Evolutionary conservation across 805 yeast species (phyloP).

Genomic region (Middelhovenomyces tepae): DNA sequence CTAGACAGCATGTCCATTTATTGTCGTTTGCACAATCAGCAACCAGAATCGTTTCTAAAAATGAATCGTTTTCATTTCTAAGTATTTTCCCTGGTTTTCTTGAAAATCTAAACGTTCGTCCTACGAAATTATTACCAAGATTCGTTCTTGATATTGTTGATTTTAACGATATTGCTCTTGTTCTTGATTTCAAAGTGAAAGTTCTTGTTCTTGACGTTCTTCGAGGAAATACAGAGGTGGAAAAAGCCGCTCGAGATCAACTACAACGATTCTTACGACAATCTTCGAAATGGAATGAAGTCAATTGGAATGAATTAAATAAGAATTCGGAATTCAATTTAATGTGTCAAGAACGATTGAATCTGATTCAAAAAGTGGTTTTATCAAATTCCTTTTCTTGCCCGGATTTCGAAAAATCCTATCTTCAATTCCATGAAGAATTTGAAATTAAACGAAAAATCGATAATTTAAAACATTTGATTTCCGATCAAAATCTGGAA

Average conservation of each 20-base stretch:
- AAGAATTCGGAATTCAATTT: slow-evolving; percentile 31
- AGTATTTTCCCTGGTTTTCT: slow-evolving; percentile 7
- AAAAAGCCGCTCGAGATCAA: neutral
- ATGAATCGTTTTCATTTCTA: slow-evolving; percentile 6
- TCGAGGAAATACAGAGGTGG: slow-evolving; percentile 1
- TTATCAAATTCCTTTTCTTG: slow-evolving; percentile 28
- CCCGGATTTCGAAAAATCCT: slow-evolving; percentile 38
- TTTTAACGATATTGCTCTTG: slow-evolving; percentile 6
- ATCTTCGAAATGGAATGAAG: slow-evolving; percentile 33
- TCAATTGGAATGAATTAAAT: slow-evolving; percentile 30
- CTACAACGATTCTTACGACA: slow-evolving; percentile 6
- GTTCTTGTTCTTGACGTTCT: slow-evolving; percentile 1
- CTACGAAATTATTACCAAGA: slow-evolving; percentile 1
- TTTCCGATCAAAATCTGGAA: slow-evolving; percentile 83
- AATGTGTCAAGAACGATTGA: slow-evolving; percentile 31
- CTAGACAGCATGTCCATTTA: slow-evolving; percentile 3
- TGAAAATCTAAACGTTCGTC: slow-evolving; percentile 1
- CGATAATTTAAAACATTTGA: slow-evolving; percentile 44
- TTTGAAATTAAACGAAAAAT: slow-evolving; percentile 43
- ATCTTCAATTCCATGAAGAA: slow-evolving; percentile 37
- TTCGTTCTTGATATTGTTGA: slow-evolving; percentile 6
- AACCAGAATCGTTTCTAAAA: neutral
- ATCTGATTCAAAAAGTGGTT: slow-evolving; percentile 27
- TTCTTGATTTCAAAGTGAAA: slow-evolving; percentile 2
- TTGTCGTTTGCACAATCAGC: slow-evolving; percentile 2